phyloP scores from a whole-genome alignment of 23 red algal genomes.

The Chondrus crispus region DNA sequence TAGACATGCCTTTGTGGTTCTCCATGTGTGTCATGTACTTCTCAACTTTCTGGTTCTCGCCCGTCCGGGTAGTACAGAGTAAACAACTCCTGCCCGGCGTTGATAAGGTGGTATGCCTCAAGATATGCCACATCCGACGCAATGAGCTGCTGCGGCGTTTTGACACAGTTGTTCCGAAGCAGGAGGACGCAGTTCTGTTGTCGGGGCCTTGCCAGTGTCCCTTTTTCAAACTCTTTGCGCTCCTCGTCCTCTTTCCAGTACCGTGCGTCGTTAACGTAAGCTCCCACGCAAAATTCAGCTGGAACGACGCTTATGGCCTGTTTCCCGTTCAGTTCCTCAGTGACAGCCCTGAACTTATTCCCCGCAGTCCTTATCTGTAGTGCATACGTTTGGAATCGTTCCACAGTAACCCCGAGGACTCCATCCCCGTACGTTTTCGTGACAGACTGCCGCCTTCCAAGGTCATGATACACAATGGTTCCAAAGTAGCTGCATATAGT shows the following conservation, averaged over 20 bases:
- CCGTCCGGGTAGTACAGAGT: too few species aligned
- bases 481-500: not conserved
- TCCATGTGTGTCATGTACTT: too few species aligned
- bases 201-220: too few species aligned
- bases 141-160: too few species aligned
- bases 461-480: conserved; percentile 29
- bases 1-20: too few species aligned
- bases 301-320: not conserved
- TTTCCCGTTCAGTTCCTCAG: not conserved
- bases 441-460: not conserved
- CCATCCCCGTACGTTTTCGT: not conserved
- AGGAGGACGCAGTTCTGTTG: too few species aligned
- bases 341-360: not conserved
- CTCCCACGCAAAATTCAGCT: conserved; percentile 4
- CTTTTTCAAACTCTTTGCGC: not conserved
- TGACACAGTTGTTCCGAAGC: too few species aligned
- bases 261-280: not conserved
- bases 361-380: not conserved
- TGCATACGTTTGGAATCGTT: conserved; percentile 1
- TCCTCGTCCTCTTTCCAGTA: conserved; percentile 11
- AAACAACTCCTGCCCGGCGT: too few species aligned
- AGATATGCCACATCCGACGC: too few species aligned
- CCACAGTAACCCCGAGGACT: not conserved
- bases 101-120: too few species aligned
- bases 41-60: too few species aligned